Evolutionary conservation across 164 flowering plant genomes (phyloP), one percentile per base, ranked within the genome.

Genomic region (Vitis vinifera): DNA sequence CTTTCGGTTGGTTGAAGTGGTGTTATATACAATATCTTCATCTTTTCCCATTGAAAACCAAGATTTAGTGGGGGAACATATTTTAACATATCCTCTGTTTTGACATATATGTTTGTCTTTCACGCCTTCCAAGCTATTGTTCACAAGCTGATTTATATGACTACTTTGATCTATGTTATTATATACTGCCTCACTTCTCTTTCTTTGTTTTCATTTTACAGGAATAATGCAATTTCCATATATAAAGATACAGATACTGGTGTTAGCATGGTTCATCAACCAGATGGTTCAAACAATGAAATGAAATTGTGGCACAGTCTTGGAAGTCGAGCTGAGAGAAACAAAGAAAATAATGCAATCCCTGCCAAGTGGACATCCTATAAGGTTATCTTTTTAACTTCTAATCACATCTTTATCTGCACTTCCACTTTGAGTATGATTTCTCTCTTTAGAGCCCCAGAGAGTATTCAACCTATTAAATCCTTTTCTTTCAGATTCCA

Each of bases 301-400:
- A 16, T 51, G 29, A 84, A 75, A 17, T 47, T 84, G 1, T 93
- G 98, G 98, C 70, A 63, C 31, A 78, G 66, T 63, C 88, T 95
- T 61, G 97, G 96, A 69, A 77, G 83, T 73, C 85, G 84, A 74
- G 80, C 78, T 11, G 96, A 93, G 62, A 84, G 97, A 78, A 91
- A 93, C 68, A 95, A 95, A 81, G 99, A 95, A 78, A 95, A 95
- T 55, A 78, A 70, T 71, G 83, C 87, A 16, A 63, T 88, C 17
- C 91, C 96, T 76, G 44, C 91, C 63, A 95, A 92, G 77, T 95
- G 99, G 99, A 86, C 87, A 60, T 82, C 93, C 15, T 75, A 67
- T 74, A 92, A 92, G 91, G 98, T 93, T 55, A 44, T 3, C 67
- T 44, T 55, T 9, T 29, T 3, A 2, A 29, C 19, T 29, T 51